These are phyloP conservation scores for Dittrichia graveolens DNA, from an alignment of 129 eudicot species.

Conservation along the genomic window DNA sequence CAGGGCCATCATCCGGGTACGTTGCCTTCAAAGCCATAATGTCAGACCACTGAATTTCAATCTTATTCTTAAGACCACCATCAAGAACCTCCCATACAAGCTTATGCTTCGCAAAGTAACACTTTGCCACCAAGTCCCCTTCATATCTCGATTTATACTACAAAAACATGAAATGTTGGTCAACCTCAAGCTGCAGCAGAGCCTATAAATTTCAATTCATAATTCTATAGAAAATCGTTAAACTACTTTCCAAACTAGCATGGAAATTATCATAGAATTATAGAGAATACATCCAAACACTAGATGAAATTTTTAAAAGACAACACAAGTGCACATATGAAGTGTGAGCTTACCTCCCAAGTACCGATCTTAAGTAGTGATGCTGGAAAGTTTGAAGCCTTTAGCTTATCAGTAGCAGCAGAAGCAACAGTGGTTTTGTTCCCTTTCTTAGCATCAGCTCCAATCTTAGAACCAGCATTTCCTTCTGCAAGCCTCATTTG, in stretches of 20 bases:
- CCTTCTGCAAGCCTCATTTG: conserved; percentile 80
- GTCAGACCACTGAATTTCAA: conserved; percentile 98
- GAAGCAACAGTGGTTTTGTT: conserved; percentile 43
- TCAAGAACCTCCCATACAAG: conserved; percentile 98
- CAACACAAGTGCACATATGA: not conserved
- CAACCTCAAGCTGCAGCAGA: not conserved
- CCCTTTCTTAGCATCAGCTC: conserved; percentile 48
- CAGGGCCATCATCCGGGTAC: conserved; percentile 85
- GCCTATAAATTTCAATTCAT: not conserved
- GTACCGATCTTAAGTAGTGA: conserved; percentile 80
- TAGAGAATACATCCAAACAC: not conserved
- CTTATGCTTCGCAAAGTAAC: conserved; percentile 98
- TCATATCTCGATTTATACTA: conserved; percentile 92
- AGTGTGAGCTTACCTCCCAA: conserved; percentile 75
- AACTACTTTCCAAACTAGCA: not conserved
- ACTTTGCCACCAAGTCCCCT: conserved; percentile 97
- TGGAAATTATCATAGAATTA: too few relatives aligned
- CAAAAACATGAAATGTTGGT: conserved; percentile 27
- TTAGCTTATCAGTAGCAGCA: conserved; percentile 60
- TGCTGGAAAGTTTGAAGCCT: conserved; percentile 89
- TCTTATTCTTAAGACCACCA: conserved; percentile 95
- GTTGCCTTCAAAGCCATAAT: conserved; percentile 84
- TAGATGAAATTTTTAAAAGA: too few relatives aligned
- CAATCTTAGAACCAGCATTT: conserved; percentile 39
- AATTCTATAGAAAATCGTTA: not conserved